Percentiles rank a stretch among this genome's conserved stretches.
Conservation (phyloP, 1,139 yeast genomes). For the Spathaspora sp. region DNA sequence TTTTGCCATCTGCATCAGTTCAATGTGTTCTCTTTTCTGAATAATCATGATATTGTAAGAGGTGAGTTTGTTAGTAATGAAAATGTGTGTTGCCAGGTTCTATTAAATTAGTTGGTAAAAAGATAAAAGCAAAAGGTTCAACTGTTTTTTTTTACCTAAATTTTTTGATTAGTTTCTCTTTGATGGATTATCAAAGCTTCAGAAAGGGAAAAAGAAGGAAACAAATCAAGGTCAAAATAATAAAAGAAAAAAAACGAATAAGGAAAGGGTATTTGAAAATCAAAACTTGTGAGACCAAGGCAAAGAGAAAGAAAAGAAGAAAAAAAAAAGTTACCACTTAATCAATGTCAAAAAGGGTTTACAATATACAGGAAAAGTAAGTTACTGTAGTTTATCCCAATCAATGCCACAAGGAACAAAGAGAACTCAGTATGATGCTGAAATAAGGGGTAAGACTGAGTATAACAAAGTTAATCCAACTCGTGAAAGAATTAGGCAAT, state of each 20-base stretch:
- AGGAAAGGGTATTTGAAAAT: too few species aligned
- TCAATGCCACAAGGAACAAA: slow-evolving; percentile 2
- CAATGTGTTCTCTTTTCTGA: slow-evolving; percentile 31
- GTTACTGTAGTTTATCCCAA: not conserved
- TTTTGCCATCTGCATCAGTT: slow-evolving; percentile 32
- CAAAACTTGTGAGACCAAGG: too few species aligned
- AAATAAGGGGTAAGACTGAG: not conserved
- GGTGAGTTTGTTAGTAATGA: not conserved
- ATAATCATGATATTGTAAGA: slow-evolving; percentile 26
- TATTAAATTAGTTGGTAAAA: not conserved
- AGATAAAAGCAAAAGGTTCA: not conserved
- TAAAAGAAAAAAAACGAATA: too few species aligned
- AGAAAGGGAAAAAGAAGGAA: too few species aligned
- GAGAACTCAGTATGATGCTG: not conserved
- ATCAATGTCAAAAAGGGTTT: not conserved
- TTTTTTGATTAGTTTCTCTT: too few species aligned
- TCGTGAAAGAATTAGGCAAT: not conserved
- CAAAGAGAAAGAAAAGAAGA: not conserved
- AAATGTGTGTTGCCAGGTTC: not conserved
- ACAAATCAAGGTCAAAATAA: too few species aligned
- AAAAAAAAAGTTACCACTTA: not conserved
- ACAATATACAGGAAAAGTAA: not conserved
- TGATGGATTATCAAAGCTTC: too few species aligned
- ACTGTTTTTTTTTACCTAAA: not conserved
- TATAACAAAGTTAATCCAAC: not conserved